Conservation (phyloP, 2,329 filamentous ascomycete genomes). For the Kalmusia sp. region DNA sequence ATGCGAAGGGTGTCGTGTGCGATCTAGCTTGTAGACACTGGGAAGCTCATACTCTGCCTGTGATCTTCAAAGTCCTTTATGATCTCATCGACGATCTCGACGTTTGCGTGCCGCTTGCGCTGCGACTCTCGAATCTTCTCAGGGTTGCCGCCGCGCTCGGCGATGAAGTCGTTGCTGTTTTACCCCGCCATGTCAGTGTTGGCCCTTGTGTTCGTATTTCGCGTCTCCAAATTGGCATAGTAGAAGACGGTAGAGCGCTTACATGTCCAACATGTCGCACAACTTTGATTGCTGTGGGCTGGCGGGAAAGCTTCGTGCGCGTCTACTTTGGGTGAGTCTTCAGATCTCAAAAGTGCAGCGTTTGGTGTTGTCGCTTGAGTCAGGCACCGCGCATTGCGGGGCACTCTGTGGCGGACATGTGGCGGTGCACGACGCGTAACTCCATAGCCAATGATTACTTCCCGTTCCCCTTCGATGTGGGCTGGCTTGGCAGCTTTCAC, state of each 20-base stretch:
- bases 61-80: slow-evolving; percentile 88
- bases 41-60: slow-evolving; percentile 65
- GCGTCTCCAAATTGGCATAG: not conserved
- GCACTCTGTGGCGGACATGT: slow-evolving; percentile 23
- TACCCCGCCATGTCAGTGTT: slow-evolving; percentile 26
- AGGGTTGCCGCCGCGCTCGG: slow-evolving; percentile 88
- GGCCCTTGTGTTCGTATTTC: not conserved
- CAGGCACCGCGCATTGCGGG: slow-evolving; percentile 27
- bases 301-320: not conserved
- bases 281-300: slow-evolving; percentile 8
- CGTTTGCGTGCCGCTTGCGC: slow-evolving; percentile 77
- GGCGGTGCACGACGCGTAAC: slow-evolving; percentile 18
- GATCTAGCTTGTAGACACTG: not conserved
- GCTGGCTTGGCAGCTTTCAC: too few species aligned
- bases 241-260: slow-evolving; percentile 13
- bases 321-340: not conserved
- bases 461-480: too few species aligned
- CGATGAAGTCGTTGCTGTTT: slow-evolving; percentile 60
- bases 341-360: slow-evolving; percentile 21
- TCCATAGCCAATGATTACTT: too few species aligned
- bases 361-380: slow-evolving; percentile 27
- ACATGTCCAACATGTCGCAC: slow-evolving; percentile 43
- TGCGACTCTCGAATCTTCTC: slow-evolving; percentile 93
- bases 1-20: slow-evolving; percentile 6
- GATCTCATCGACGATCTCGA: slow-evolving; percentile 88